A percentile compares a stretch with the other conserved stretches of the same genome.
Conservation (phyloP, 2,329 filamentous ascomycete genomes). For the Trichoderma citrinoviride region DNA sequence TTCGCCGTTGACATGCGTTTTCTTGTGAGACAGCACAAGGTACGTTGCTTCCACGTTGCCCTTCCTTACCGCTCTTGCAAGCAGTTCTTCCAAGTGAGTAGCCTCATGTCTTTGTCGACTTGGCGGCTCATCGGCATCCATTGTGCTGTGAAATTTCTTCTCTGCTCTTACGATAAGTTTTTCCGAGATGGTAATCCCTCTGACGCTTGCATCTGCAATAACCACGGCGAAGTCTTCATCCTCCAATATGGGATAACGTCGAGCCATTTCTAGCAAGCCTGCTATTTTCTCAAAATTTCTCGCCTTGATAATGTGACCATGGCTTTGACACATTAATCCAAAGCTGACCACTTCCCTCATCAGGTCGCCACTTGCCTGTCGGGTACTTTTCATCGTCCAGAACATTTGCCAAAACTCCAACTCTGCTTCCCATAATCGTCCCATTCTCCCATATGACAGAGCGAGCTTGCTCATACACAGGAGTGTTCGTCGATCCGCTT, state of each 20-base stretch:
- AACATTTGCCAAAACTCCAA: slow-evolving; percentile 4
- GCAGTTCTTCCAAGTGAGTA: neutral
- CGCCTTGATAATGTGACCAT: neutral
- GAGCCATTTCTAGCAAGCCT: neutral
- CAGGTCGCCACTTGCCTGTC: neutral
- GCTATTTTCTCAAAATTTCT: neutral
- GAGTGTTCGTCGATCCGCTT: neutral
- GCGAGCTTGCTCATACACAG: neutral
- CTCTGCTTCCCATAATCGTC: neutral
- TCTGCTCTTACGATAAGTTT: neutral
- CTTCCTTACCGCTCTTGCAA: neutral
- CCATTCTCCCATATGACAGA: neutral
- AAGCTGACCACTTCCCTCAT: neutral
- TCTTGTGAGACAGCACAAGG: neutral
- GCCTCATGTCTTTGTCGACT: neutral
- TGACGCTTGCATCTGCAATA: neutral
- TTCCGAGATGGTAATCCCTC: neutral
- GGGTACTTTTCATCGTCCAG: neutral
- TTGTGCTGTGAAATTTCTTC: neutral
- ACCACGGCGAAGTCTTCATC: neutral
- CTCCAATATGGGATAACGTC: neutral
- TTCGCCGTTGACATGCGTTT: neutral
- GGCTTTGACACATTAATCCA: neutral
- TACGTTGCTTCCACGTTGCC: neutral
- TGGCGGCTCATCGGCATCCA: neutral